These are phyloP conservation scores for Dioszegia hungarica DNA, from an alignment of 768 basidiomycete species.

Conservation along the genomic window DNA sequence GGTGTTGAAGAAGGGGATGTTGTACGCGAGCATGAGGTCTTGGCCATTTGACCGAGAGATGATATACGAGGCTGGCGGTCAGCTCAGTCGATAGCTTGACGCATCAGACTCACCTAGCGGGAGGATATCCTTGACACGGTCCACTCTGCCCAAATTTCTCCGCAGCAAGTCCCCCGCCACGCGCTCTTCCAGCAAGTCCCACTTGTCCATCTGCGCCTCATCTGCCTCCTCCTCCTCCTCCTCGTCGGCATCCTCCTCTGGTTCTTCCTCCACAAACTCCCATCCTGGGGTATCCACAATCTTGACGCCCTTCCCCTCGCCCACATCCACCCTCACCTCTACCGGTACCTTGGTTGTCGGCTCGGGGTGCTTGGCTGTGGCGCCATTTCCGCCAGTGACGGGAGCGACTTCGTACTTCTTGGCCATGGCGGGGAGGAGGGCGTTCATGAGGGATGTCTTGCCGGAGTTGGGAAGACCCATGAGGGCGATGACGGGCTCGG, in stretches of 20 bases:
- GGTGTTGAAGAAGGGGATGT: slow-evolving; percentile 68
- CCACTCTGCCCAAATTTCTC: slow-evolving; percentile 73
- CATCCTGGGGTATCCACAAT: slow-evolving; percentile 88
- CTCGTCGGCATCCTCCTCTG: slow-evolving; percentile 45
- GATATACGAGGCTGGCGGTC: slow-evolving; percentile 58
- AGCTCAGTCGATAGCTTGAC: not conserved
- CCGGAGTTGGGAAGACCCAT: slow-evolving; percentile 82
- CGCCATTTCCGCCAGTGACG: not conserved
- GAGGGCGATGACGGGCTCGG: slow-evolving; percentile 65
- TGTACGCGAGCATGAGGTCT: slow-evolving; percentile 86
- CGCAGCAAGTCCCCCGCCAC: slow-evolving; percentile 66
- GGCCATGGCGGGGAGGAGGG: slow-evolving; percentile 58
- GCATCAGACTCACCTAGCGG: slow-evolving; percentile 57
- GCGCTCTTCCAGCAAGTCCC: slow-evolving; percentile 44
- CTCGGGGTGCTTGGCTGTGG: slow-evolving; percentile 53
- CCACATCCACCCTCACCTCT: slow-evolving; percentile 59
- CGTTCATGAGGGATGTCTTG: slow-evolving; percentile 81
- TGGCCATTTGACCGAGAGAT: slow-evolving; percentile 64
- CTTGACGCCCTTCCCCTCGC: slow-evolving; percentile 55
- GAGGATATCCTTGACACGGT: slow-evolving; percentile 74
- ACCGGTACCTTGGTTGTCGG: slow-evolving; percentile 70
- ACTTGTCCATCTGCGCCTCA: slow-evolving; percentile 44
- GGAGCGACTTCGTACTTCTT: slow-evolving; percentile 43
- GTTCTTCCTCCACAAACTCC: slow-evolving; percentile 52
- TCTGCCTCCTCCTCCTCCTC: slow-evolving; percentile 45